Percentiles rank a stretch among this genome's conserved stretches.
Conservation (phyloP, 163 green algal species). For the Chlorella variabilis region DNA sequence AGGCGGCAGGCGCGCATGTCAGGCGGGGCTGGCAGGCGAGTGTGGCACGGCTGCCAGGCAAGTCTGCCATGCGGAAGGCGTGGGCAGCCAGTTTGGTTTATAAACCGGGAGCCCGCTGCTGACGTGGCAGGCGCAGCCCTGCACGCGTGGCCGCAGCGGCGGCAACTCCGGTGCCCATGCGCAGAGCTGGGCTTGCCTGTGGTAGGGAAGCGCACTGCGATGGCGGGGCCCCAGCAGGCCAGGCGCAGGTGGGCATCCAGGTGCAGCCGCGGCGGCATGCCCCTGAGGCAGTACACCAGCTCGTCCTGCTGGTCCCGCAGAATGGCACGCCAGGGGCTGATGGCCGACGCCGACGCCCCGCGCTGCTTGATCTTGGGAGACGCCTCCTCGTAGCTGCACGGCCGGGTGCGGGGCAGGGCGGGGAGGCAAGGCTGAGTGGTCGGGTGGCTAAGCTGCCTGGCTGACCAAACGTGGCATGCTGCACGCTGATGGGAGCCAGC, state of each 20-base stretch:
- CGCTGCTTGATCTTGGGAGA: conserved; percentile 30
- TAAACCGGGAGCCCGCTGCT: too few species aligned
- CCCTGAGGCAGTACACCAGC: conserved; percentile 15
- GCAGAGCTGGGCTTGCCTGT: neutral
- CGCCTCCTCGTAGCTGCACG: conserved; percentile 27
- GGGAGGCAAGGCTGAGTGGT: neutral
- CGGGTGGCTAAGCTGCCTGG: neutral
- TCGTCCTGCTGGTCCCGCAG: conserved; percentile 10
- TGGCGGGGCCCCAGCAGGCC: conserved; percentile 6
- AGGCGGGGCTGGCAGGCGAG: neutral
- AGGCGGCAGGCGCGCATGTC: neutral
- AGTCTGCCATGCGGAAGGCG: neutral
- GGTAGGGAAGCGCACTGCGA: conserved; percentile 7
- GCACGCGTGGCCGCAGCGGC: too few species aligned
- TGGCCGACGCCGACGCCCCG: neutral
- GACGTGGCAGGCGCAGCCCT: too few species aligned
- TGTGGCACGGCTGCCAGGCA: neutral
- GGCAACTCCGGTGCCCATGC: too few species aligned
- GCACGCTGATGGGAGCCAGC: neutral
- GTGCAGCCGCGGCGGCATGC: neutral
- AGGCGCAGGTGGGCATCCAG: conserved; percentile 17
- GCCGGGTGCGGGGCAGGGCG: neutral
- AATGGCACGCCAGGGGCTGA: conserved; percentile 7
- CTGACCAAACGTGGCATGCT: too few species aligned
- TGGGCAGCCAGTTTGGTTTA: too few species aligned